Evolutionary conservation across 768 basidiomycete species (phyloP).

Genomic region (Tylopilus sp.): DNA sequence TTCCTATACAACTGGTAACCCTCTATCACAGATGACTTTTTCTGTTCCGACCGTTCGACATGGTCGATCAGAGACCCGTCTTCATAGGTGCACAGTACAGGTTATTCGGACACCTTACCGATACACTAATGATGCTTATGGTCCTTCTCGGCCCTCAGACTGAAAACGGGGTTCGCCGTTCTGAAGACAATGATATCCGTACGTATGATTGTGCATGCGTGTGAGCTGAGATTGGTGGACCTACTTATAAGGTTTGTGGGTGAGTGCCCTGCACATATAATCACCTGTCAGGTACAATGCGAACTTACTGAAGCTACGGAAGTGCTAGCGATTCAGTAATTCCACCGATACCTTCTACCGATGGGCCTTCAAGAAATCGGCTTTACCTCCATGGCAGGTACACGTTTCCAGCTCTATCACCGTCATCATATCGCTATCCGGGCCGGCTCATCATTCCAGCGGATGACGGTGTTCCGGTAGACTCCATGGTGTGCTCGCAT

Average conservation of each 20-base stretch:
- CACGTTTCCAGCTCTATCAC: conserved; percentile 9
- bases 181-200: too few species aligned
- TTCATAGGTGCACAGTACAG: not conserved
- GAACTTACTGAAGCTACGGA: not conserved
- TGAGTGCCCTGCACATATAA: not conserved
- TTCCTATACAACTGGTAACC: too few species aligned
- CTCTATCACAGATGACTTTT: too few species aligned
- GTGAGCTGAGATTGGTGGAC: not conserved
- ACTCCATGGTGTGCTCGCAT: not conserved
- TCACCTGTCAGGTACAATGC: not conserved
- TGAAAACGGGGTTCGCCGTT: not conserved
- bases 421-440: not conserved
- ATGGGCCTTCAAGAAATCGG: not conserved
- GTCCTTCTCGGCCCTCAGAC: not conserved
- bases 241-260: not conserved
- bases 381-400: not conserved
- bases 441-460: not conserved
- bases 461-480: not conserved
- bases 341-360: not conserved
- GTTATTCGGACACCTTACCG: not conserved
- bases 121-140: not conserved
- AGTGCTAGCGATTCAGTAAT: not conserved
- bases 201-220: not conserved
- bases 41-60: too few species aligned
- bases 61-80: not conserved